Base-by-base conservation (phyloP, 495 filamentous ascomycete species). In the Penicillium canescens region DNA sequence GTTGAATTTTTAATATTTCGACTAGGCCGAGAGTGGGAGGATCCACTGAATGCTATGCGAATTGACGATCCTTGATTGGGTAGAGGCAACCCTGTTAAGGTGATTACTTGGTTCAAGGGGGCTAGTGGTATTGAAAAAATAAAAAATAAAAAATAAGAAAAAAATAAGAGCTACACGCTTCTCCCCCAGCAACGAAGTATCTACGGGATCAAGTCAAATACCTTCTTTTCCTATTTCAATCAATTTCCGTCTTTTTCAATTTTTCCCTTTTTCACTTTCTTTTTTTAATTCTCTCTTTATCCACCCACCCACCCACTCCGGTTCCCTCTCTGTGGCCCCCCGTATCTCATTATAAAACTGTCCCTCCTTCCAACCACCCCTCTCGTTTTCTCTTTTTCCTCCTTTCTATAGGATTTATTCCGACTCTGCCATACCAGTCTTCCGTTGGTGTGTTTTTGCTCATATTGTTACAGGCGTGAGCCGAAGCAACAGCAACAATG, bases 401-500 rank as follows among this genome's bases (percentile, higher is more conserved):
- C 46, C 57, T 49, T 43, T 50, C 55, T 38, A 74, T 75, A 75
- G 73, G 72, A 78, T 64, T 59, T 46, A 57, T 62, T 70, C 74
- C 72, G 72, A 64, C 71, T 76, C 71, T 69, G 72, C 70, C 73
- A 75, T 73, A 57, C 63, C 63, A 68, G 64, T 46, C 64, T 67
- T 60, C 23, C 66, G 63, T 69, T 68, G 70, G 62, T 62, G 62
- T 66, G 60, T 65, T 61, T 69, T 64, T 62, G 64, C 73, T 75
- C 71, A 68, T 67, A 72, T 69, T 62, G 63, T 74, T 73, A 67
- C 46, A 70, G 69, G 73, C 71, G 70, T 70, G 67, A 78, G 73
- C 75, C 73, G 66, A 64, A 72, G 68, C 59, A 66, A 56, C 61
- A 50, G 48, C 72, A 76, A 78, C 68, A 72, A 77, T 77, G 73